Base-by-base conservation (phyloP, 345 rosid genomes). In the Euphorbia pulcherrima region DNA sequence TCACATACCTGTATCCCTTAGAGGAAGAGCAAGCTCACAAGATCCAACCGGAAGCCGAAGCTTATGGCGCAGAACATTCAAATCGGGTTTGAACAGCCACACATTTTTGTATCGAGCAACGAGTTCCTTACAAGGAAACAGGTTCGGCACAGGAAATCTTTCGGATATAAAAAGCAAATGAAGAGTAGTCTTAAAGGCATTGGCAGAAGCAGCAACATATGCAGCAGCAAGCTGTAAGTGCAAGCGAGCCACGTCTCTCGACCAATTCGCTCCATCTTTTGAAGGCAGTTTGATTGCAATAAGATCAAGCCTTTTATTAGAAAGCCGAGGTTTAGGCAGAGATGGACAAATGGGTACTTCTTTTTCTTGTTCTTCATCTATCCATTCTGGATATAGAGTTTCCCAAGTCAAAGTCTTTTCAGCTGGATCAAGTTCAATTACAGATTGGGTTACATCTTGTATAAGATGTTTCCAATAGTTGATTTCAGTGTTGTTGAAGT, bases 21-120 rank as follows among this genome's bases (percentile, higher is more conserved):
- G 69, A 51, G 79, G 79, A 67, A 76, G 76, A 12, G 79, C 72
- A 56, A 76, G 76, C 46, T 76, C 76, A 57, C 79, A 76, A 12
- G 79, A 72, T 16, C 79, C 79, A 67, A 68, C 27, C 6, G 79
- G 79, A 18, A 76, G 73, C 48, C 72, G 72, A n/a, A 76, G 69
- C 52, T 72, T 76, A 6, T 62, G 39, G 41, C 76, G 64, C 65
- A 76, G 2, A 48, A 72, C 69, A 67, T 58, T 40, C 58, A 76
- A 40, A 12, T 76, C 65, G 1, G 79, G 79, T 20, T 66, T 76
- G 65, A 67, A 76, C 14, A 76, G 51, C 79, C 79, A 76, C 2
- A 52, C 76, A 68, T 76, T 76, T 18, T 73, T 69, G 62, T 67
- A 41, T 40, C 73, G 50, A 1, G 47, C 41, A 24, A 76, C 70